phyloP scores from a whole-genome alignment of 768 basidiomycete species.

The Calocybe indica region DNA sequence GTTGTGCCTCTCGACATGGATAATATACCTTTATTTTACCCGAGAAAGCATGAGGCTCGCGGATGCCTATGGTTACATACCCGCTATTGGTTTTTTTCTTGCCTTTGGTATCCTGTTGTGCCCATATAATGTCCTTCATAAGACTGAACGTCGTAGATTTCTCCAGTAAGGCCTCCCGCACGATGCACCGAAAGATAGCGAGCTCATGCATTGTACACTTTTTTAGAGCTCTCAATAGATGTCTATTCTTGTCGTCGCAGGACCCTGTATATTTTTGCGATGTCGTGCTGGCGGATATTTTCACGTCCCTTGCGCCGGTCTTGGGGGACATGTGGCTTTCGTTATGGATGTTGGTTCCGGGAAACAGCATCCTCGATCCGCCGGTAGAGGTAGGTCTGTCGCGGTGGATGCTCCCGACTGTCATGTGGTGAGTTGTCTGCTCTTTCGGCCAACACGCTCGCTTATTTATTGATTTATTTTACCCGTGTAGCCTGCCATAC shows the following conservation, averaged over 20 bases:
- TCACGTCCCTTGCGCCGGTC: slow-evolving; percentile 96
- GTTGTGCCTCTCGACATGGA: slow-evolving; percentile 67
- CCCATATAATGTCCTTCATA: slow-evolving; percentile 64
- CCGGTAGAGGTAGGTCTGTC: slow-evolving; percentile 58
- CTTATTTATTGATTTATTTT: slow-evolving; percentile 2
- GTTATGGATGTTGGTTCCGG: slow-evolving; percentile 78
- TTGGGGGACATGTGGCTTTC: slow-evolving; percentile 93
- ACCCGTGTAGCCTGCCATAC: slow-evolving; percentile 67
- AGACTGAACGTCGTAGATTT: slow-evolving; percentile 71
- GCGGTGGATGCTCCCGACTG: slow-evolving; percentile 71
- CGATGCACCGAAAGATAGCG: background rate
- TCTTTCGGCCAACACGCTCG: background rate
- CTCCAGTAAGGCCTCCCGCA: slow-evolving; percentile 52
- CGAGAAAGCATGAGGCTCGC: slow-evolving; percentile 51
- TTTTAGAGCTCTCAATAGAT: slow-evolving; percentile 66
- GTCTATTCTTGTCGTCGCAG: slow-evolving; percentile 56
- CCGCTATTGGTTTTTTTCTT: slow-evolving; percentile 58
- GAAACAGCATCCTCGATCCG: slow-evolving; percentile 64
- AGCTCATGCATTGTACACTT: slow-evolving; percentile 1
- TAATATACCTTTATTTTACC: slow-evolving; percentile 55
- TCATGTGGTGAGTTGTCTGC: slow-evolving; percentile 69
- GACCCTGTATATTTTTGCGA: slow-evolving; percentile 81
- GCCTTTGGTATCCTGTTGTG: slow-evolving; percentile 52
- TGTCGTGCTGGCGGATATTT: slow-evolving; percentile 89
- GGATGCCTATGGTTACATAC: slow-evolving; percentile 73